Conservation (phyloP, 176 grass and related monocot species). For the Cenchrus fungigraminus region DNA sequence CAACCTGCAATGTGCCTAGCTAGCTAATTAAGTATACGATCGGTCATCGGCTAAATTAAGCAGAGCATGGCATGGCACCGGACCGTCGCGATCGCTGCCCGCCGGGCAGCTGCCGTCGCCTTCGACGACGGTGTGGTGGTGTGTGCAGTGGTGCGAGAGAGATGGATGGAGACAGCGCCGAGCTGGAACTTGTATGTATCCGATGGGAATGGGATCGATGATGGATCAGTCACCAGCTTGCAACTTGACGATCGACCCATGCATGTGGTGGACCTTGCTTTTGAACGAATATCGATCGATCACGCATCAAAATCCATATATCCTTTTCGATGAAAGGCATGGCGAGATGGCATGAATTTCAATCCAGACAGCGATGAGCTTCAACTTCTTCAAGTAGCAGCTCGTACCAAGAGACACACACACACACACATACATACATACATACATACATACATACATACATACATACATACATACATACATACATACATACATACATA, state of each 20-base stretch:
- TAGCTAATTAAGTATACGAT: too few species aligned
- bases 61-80: too few species aligned
- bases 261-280: not conserved
- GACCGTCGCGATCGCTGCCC: too few species aligned
- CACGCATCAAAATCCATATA: not conserved
- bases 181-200: constrained; percentile 1
- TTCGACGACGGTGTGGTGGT: too few species aligned
- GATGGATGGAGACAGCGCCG: not conserved
- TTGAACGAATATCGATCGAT: not conserved
- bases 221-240: not conserved
- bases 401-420: too few species aligned
- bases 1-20: too few species aligned
- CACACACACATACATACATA: too few species aligned
- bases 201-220: not conserved
- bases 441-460: too few species aligned
- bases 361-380: constrained; percentile 22
- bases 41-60: too few species aligned
- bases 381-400: not conserved
- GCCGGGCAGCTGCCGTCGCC: too few species aligned
- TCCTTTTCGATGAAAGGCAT: constrained; percentile 38
- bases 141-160: not conserved
- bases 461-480: too few species aligned
- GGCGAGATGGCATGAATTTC: not conserved
- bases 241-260: not conserved
- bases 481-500: too few species aligned